A percentile compares a stretch with the other conserved stretches of the same genome.
phyloP scores from a whole-genome alignment of 306 rosid genomes.

The Mimosa pudica region DNA sequence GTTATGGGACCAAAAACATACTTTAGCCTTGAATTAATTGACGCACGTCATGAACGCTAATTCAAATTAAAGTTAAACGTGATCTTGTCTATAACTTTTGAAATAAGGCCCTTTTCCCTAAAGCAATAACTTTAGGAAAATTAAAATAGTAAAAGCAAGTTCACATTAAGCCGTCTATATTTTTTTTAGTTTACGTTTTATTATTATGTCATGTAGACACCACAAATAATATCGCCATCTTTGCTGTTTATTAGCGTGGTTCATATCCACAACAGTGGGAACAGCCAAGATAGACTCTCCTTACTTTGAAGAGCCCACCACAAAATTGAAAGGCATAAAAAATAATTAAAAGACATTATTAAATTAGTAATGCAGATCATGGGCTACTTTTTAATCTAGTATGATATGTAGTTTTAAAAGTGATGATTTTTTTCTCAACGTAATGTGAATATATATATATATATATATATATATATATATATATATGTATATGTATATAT shows the following conservation, averaged over 20 bases:
- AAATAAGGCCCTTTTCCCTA: neutral
- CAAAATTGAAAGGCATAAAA: neutral
- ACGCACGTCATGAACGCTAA: slow-evolving; percentile 40
- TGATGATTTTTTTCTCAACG: neutral
- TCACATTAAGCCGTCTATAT: neutral
- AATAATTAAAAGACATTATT: neutral
- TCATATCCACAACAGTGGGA: slow-evolving; percentile 51
- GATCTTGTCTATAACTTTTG: slow-evolving; percentile 49
- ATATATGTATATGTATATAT: no score
- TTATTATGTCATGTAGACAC: slow-evolving; percentile 34
- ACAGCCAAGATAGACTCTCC: slow-evolving; percentile 27
- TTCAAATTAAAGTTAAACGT: slow-evolving; percentile 41
- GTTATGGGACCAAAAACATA: no score
- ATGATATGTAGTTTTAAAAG: neutral
- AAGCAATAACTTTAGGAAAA: slow-evolving; percentile 33
- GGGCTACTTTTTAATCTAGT: neutral
- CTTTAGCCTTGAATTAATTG: slow-evolving; percentile 31
- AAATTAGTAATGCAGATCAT: neutral
- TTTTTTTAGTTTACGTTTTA: neutral
- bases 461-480: no score
- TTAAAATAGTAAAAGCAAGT: slow-evolving; percentile 14
- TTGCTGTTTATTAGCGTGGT: slow-evolving; percentile 34
- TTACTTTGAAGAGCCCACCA: slow-evolving; percentile 30
- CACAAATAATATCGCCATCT: slow-evolving; percentile 19
- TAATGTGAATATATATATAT: neutral